phyloP scores from a whole-genome alignment of 2,329 filamentous ascomycete species.

The Teratosphaeria pseudoeucalypti region DNA sequence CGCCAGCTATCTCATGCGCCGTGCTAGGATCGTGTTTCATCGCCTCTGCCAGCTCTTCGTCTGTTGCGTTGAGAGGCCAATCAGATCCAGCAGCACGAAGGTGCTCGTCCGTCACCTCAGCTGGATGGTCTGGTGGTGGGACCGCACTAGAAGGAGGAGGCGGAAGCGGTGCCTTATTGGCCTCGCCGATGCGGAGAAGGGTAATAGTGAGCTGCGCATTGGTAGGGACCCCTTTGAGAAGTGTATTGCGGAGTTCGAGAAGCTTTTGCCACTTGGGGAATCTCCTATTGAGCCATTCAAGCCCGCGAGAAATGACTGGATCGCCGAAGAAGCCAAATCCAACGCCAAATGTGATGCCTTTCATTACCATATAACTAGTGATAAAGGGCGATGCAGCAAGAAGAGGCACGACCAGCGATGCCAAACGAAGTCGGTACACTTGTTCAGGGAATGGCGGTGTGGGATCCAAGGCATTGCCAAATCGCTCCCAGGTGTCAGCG shows the following conservation, averaged over 20 bases:
- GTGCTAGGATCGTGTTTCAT: slow-evolving; percentile 37
- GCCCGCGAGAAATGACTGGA: slow-evolving; percentile 53
- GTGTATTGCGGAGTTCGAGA: slow-evolving; percentile 61
- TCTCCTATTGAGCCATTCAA: slow-evolving; percentile 49
- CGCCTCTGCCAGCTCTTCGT: slow-evolving; percentile 57
- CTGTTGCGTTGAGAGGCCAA: slow-evolving; percentile 49
- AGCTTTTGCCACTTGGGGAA: slow-evolving; percentile 66
- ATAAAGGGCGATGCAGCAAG: slow-evolving; percentile 35
- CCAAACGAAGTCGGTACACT: slow-evolving; percentile 35
- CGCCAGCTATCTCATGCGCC: slow-evolving; percentile 41
- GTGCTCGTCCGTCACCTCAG: slow-evolving; percentile 40
- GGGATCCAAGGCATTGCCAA: slow-evolving; percentile 46
- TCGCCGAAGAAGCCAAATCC: slow-evolving; percentile 75
- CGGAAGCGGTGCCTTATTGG: slow-evolving; percentile 68
- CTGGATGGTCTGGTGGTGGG: slow-evolving; percentile 41
- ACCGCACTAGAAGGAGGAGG: slow-evolving; percentile 39
- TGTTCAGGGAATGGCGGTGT: slow-evolving; percentile 39
- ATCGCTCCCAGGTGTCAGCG: slow-evolving; percentile 53
- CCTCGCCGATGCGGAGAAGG: slow-evolving; percentile 69
- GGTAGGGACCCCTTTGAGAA: slow-evolving; percentile 73
- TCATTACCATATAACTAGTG: slow-evolving; percentile 45
- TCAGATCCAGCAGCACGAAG: slow-evolving; percentile 44
- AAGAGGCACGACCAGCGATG: slow-evolving; percentile 35
- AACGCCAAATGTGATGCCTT: slow-evolving; percentile 54
- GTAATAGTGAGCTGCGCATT: slow-evolving; percentile 78